These are phyloP conservation scores for Osmozyma mogii DNA, from an alignment of 805 yeast genomes.

Conservation along the genomic window DNA sequence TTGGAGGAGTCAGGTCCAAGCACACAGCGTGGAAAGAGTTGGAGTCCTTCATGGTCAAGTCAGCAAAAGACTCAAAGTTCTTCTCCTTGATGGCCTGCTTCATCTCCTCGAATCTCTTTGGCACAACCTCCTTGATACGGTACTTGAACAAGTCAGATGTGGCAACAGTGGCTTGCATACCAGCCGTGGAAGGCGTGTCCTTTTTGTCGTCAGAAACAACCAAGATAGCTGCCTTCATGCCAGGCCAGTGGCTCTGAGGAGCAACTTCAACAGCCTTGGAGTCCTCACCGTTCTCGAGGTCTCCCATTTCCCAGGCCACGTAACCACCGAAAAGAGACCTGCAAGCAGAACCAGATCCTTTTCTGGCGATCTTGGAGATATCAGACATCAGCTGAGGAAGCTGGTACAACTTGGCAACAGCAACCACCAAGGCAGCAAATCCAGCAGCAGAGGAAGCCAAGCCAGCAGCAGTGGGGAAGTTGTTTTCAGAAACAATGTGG, in stretches of 20 bases:
- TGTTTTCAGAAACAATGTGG: conserved; percentile 85
- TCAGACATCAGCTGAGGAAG: conserved; percentile 83
- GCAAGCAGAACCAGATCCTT: conserved; percentile 98
- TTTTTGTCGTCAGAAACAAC: conserved; percentile 92
- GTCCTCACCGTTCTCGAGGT: conserved; percentile 67
- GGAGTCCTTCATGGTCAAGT: conserved; percentile 91
- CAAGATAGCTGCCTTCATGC: conserved; percentile 79
- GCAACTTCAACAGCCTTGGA: conserved; percentile 93
- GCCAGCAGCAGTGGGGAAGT: conserved; percentile 99
- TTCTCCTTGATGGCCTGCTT: conserved; percentile 61
- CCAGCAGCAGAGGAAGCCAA: conserved; percentile 98
- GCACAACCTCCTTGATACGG: conserved; percentile 78
- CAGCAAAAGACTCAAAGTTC: conserved; percentile 76
- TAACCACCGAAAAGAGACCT: conserved; percentile 95
- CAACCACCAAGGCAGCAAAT: conserved; percentile 87
- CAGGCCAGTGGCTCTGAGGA: conserved; percentile 80
- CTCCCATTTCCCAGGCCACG: conserved; percentile 99
- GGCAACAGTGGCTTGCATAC: conserved; percentile 92
- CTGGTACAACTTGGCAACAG: conserved; percentile 78
- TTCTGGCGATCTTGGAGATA: conserved; percentile 88
- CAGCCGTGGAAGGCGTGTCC: conserved; percentile 90
- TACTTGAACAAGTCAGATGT: conserved; percentile 82
- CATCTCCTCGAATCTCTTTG: conserved; percentile 78
- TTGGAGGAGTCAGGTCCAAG: conserved; percentile 91
- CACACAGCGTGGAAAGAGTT: conserved; percentile 98